Conservation (phyloP, 176 grass and related monocot species). For the Alopecurus myosuroides region DNA sequence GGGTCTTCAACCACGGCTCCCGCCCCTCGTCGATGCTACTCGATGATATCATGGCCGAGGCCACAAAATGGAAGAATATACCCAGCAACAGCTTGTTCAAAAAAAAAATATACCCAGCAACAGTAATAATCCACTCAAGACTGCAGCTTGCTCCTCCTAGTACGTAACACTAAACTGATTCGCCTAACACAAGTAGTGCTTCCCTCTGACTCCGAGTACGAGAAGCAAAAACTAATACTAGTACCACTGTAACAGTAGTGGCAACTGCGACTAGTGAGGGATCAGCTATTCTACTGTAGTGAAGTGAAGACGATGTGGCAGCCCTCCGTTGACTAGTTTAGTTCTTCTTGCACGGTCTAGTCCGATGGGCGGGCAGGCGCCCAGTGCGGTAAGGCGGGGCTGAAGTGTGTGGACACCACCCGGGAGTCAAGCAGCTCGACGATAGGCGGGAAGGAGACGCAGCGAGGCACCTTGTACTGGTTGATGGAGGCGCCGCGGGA, state of each 20-base stretch:
- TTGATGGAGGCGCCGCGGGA: slow-evolving; percentile 62
- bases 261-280: not conserved
- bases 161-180: not conserved
- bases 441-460: slow-evolving; percentile 55
- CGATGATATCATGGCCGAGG: no score
- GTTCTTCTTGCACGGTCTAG: not conserved
- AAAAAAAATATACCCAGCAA: no score
- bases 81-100: no score
- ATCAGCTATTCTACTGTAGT: not conserved
- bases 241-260: no score
- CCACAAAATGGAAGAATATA: no score
- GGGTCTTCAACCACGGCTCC: no score
- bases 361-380: not conserved
- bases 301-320: not conserved
- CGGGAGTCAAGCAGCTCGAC: not conserved
- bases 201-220: not conserved
- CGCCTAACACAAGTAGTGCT: not conserved
- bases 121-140: no score
- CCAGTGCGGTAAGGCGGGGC: slow-evolving; percentile 48
- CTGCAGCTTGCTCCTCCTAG: not conserved
- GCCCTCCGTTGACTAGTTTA: not conserved
- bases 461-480: slow-evolving; percentile 82
- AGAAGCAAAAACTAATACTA: not conserved
- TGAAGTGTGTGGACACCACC: slow-evolving; percentile 32
- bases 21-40: no score